phyloP scores from a whole-genome alignment of 257 asterid species.

The Fraxinus cuspidata region DNA sequence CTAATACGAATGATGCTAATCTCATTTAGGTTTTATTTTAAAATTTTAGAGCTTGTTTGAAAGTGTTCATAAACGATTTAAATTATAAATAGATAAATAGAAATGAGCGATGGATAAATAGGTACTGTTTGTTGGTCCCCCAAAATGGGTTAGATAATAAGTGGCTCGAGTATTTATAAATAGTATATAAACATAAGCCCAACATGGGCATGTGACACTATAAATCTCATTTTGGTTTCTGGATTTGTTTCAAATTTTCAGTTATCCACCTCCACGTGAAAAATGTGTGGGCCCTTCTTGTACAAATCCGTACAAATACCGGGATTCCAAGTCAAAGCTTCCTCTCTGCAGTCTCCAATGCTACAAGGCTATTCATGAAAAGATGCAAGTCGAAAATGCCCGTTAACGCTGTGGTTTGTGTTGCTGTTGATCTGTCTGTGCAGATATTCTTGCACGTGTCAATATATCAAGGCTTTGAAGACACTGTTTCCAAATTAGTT shows the following conservation, averaged over 20 bases:
- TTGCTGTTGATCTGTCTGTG: slow-evolving; percentile 10
- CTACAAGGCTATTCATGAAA: slow-evolving; percentile 75
- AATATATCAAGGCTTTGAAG: slow-evolving; percentile 2
- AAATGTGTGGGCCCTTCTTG: slow-evolving; percentile 89
- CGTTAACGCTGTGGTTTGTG: slow-evolving; percentile 34
- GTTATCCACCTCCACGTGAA: slow-evolving; percentile 95
- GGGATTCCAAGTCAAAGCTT: slow-evolving; percentile 86
- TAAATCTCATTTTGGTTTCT: not conserved
- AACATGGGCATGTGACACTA: not conserved
- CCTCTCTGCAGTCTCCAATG: slow-evolving; percentile 96
- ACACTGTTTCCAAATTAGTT: slow-evolving; percentile 22
- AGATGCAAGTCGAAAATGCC: slow-evolving; percentile 41
- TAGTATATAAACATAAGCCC: too few relatives aligned
- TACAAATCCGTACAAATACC: slow-evolving; percentile 74
- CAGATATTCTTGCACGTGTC: slow-evolving; percentile 12
- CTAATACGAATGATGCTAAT: not conserved
- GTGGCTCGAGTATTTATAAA: too few relatives aligned
- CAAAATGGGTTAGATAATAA: too few relatives aligned
- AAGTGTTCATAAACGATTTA: too few relatives aligned
- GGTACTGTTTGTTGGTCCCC: too few relatives aligned
- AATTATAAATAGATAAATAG: too few relatives aligned
- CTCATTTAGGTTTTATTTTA: not conserved
- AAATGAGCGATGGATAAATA: too few relatives aligned
- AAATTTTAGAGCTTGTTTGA: not conserved
- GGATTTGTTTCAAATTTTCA: slow-evolving; percentile 39